Evolutionary conservation across 2,329 filamentous ascomycete species (phyloP), one percentile per base, ranked within the genome.

Genomic region (Hypoxylon sp.): DNA sequence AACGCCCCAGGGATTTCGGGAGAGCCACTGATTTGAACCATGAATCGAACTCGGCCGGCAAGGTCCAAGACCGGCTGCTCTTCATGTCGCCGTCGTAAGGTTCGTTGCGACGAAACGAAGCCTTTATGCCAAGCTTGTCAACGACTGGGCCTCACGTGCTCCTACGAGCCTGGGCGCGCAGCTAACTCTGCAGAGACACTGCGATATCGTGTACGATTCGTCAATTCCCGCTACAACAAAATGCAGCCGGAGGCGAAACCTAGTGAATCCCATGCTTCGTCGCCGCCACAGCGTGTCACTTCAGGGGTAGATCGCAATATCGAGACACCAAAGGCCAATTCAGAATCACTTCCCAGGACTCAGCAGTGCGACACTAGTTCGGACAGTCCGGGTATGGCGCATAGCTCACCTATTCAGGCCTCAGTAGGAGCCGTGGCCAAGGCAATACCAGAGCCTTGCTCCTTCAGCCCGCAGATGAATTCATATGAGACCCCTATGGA

Each of bases 41-140:
- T 66, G 65, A 61, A 63, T 54, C 55, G 62, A 60, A 64, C 39
- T 49, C 62, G 65, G 39, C 50, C 59, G 37, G 56, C 63, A n/a
- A 61, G 65, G 56, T 65, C 65, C 30, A 68, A 68, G 56, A 68
- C 59, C n/a, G 65, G 65, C 32, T 72, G 70, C 43, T 65, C 68
- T 52, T 56, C 68, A 8, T 72, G 70, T 53, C 68, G 70, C 15
- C 70, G 70, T 3, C 70, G 70, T 13, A 72, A 72, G 43, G 70
- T 72, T 17, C 65, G 70, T 28, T 75, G 73, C 43, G 73, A 75
- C 46, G 73, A 75, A 41, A 60, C 66, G 19, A 73, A 72, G 15
- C 70, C 70, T 7, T 39, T 70, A 15, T 72, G 70, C 56, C 56
- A 59, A 28, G 68, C 68, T n/a, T 72, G 70, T 41, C 52, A 52